Conservation (phyloP, 495 filamentous ascomycete genomes). For the Xylaria intraflava region DNA sequence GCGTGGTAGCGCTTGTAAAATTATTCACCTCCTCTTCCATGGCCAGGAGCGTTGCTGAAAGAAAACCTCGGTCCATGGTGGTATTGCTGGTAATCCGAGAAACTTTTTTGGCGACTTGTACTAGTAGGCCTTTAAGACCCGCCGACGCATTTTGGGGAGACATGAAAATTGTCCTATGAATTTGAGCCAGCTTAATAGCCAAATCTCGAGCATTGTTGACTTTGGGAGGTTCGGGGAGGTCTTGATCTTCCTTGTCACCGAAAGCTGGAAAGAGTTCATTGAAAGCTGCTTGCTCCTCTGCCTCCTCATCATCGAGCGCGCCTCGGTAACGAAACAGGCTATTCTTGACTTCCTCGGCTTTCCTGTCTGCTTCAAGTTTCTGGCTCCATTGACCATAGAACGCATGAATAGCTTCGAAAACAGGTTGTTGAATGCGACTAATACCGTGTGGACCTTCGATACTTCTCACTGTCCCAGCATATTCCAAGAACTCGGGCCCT, state of each 20-base stretch:
- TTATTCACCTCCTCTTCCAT: conserved; percentile 52
- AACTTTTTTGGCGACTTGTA: conserved; percentile 29
- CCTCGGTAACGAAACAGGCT: conserved; percentile 79
- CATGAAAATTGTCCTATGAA: conserved; percentile 46
- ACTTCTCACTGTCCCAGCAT: conserved; percentile 31
- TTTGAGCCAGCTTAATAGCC: conserved; percentile 37
- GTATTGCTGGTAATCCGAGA: conserved; percentile 26
- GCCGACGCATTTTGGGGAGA: conserved; percentile 25
- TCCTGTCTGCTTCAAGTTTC: conserved; percentile 64
- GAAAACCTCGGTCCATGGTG: conserved; percentile 39
- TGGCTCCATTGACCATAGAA: conserved; percentile 75
- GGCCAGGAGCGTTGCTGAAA: conserved; percentile 59
- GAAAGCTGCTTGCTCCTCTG: conserved; percentile 70
- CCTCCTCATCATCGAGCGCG: conserved; percentile 63
- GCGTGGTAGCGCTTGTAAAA: conserved; percentile 35
- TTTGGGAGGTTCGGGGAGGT: conserved; percentile 11
- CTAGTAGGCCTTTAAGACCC: conserved; percentile 34
- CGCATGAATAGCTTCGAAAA: conserved; percentile 53
- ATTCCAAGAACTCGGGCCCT: conserved; percentile 42
- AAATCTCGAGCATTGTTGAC: conserved; percentile 34
- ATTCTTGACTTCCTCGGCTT: conserved; percentile 59
- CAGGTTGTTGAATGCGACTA: conserved; percentile 30
- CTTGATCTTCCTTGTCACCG: conserved; percentile 39
- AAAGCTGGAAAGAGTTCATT: conserved; percentile 74
- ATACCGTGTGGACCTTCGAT: conserved; percentile 34